A percentile compares a stretch with the other conserved stretches of the same genome.
Conservation (phyloP, 306 rosid genomes). For the Casuarina cunninghamiana region DNA sequence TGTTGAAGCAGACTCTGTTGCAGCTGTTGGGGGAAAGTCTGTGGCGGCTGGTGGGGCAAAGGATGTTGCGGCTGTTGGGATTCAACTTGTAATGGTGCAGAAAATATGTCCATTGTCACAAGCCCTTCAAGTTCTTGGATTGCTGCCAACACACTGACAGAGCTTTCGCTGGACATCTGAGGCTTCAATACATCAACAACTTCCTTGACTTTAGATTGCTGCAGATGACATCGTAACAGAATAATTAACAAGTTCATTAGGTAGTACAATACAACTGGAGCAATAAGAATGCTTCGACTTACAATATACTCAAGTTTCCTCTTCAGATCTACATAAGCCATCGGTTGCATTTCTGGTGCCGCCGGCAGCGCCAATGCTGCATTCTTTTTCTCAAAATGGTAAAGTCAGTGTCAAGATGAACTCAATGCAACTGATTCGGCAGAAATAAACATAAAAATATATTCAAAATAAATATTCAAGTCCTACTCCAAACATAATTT, state of each 20-base stretch:
- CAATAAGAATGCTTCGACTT: constrained; percentile 36
- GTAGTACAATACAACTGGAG: constrained; percentile 3
- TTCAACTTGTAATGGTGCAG: constrained; percentile 53
- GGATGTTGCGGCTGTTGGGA: constrained; percentile 30
- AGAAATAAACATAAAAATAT: background rate
- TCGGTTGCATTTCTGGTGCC: constrained; percentile 26
- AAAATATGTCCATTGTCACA: constrained; percentile 55
- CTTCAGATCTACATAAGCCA: constrained; percentile 47
- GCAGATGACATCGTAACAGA: constrained; percentile 23
- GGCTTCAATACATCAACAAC: constrained; percentile 67
- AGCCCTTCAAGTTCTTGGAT: constrained; percentile 72
- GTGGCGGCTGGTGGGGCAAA: constrained; percentile 21
- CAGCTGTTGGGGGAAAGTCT: constrained; percentile 13
- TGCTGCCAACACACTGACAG: constrained; percentile 50
- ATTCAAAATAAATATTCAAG: background rate
- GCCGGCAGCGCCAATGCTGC: constrained; percentile 24
- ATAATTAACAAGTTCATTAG: constrained; percentile 22
- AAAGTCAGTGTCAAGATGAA: constrained; percentile 11
- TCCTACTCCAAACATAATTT: background rate
- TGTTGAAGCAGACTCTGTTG: constrained; percentile 1
- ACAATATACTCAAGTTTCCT: constrained; percentile 73
- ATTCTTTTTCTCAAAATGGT: constrained; percentile 14
- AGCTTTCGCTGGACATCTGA: constrained; percentile 57
- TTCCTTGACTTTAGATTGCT: constrained; percentile 74
- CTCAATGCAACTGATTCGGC: background rate